Evolutionary conservation across 805 yeast genomes (phyloP).

Genomic region (Ogataea chonburiensis): DNA sequence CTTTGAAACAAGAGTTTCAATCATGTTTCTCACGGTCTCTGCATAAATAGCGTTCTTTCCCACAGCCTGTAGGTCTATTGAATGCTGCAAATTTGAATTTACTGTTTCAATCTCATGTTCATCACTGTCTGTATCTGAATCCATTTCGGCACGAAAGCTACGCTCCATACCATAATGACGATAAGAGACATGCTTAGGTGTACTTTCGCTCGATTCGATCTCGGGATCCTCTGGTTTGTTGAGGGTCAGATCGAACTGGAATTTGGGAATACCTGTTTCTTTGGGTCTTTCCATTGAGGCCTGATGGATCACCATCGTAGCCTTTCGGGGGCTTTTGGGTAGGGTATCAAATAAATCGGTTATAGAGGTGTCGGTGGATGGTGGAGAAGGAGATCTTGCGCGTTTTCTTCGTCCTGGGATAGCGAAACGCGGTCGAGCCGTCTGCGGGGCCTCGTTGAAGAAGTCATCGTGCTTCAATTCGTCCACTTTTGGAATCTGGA

Average conservation of each 20-base stretch:
- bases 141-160: conserved; percentile 25
- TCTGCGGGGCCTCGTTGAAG: conserved; percentile 20
- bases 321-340: too few species aligned
- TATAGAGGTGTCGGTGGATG: too few species aligned
- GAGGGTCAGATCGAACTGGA: conserved; percentile 2
- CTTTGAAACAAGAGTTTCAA: conserved; percentile 10
- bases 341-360: too few species aligned
- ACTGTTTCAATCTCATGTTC: conserved; percentile 17
- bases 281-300: background rate
- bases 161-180: conserved; percentile 33
- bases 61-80: conserved; percentile 32
- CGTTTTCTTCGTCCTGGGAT: too few species aligned
- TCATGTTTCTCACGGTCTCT: conserved; percentile 18
- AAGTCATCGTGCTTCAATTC: conserved; percentile 17
- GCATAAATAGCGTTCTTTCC: conserved; percentile 30
- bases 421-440: too few species aligned
- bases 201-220: too few species aligned
- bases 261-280: background rate
- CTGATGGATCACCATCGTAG: too few species aligned
- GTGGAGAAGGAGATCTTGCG: too few species aligned
- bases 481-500: conserved; percentile 18
- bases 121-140: conserved; percentile 16
- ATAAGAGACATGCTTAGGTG: too few species aligned
- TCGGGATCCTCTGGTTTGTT: background rate
- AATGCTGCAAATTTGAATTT: conserved; percentile 19